Conservation (phyloP, 2,329 filamentous ascomycete species). For the Colletotrichum sp. region DNA sequence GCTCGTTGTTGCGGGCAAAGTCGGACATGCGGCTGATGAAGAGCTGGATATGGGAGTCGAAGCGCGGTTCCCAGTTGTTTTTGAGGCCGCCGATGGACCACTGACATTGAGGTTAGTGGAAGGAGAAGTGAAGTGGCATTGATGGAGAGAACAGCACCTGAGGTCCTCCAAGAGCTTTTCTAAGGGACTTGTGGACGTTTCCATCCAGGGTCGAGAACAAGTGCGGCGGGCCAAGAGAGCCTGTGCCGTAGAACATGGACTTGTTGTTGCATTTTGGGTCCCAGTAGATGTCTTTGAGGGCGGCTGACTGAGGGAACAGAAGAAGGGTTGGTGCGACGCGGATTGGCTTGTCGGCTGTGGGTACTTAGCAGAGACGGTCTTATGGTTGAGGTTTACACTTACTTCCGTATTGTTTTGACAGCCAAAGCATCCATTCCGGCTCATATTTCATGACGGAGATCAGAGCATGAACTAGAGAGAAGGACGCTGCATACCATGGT, state of each 20-base stretch:
- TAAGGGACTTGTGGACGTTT: background rate
- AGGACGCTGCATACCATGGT: conserved; percentile 3
- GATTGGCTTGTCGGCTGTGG: background rate
- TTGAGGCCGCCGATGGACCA: conserved; percentile 1
- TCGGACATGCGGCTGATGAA: background rate
- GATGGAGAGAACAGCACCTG: background rate
- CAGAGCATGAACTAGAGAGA: background rate
- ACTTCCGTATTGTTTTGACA: background rate
- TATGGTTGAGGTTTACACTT: background rate
- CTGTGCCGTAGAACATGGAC: background rate
- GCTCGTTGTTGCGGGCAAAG: background rate
- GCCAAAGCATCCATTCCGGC: background rate
- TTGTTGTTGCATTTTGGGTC: conserved; percentile 6
- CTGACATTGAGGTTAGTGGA: background rate
- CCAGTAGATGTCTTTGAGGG: conserved; percentile 3
- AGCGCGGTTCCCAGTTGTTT: conserved; percentile 6
- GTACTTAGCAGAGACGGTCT: background rate
- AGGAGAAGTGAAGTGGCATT: background rate
- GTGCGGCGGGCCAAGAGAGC: background rate
- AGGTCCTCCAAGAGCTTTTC: conserved; percentile 1
- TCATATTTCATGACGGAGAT: background rate
- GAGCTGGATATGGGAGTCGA: background rate
- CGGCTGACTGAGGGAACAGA: background rate
- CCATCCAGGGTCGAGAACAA: conserved; percentile 2
- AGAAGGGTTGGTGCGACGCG: background rate